These are phyloP conservation scores for Crataegus laevigata DNA, from an alignment of 306 rosid genomes.

Conservation along the genomic window DNA sequence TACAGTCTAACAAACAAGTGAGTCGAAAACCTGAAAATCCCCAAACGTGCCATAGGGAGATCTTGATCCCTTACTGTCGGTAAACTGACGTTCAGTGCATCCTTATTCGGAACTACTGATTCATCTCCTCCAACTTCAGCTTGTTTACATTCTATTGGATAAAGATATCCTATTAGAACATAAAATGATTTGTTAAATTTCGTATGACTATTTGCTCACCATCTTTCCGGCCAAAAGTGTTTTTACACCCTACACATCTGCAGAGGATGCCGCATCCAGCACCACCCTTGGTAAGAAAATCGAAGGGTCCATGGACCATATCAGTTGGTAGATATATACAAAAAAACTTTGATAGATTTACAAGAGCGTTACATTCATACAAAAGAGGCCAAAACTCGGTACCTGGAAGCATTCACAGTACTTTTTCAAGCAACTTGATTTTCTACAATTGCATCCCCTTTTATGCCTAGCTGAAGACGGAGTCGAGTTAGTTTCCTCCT, in stretches of 20 bases:
- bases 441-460: slow-evolving; percentile 91
- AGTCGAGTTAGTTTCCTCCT: slow-evolving; percentile 72
- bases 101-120: background rate
- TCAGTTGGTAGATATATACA: background rate
- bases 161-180: background rate
- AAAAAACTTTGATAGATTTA: background rate
- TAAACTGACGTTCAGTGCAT: background rate
- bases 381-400: background rate
- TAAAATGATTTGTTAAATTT: background rate
- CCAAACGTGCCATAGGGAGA: background rate
- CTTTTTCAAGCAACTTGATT: slow-evolving; percentile 77
- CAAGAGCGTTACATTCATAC: background rate
- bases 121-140: background rate
- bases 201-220: slow-evolving; percentile 31
- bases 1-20: background rate
- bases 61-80: background rate
- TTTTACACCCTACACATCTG: slow-evolving; percentile 85
- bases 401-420: slow-evolving; percentile 94
- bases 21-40: slow-evolving; percentile 18
- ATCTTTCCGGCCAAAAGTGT: slow-evolving; percentile 71
- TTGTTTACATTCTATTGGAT: background rate
- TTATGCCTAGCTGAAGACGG: slow-evolving; percentile 81
- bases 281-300: slow-evolving; percentile 55
- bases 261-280: slow-evolving; percentile 84
- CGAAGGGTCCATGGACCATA: slow-evolving; percentile 24